These are phyloP conservation scores for Neonectria neomacrospora DNA, from an alignment of 2,329 filamentous ascomycete genomes.

Conservation along the genomic window DNA sequence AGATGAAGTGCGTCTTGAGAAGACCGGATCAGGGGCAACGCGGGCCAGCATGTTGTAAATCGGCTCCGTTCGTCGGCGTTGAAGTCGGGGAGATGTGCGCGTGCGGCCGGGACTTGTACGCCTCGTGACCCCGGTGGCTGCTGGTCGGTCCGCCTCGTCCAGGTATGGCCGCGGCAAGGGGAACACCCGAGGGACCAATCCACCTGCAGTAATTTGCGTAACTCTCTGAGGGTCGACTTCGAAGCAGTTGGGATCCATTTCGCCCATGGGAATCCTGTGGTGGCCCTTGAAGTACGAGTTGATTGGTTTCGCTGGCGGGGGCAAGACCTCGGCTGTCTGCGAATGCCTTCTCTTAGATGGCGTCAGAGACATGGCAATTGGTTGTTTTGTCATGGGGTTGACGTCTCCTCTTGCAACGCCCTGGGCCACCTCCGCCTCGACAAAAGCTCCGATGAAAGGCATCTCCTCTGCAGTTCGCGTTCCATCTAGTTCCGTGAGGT, in stretches of 20 bases:
- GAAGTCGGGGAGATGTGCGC: slow-evolving; percentile 53
- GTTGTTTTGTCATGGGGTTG: slow-evolving; percentile 88
- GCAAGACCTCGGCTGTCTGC: slow-evolving; percentile 43
- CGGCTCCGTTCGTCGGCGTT: slow-evolving; percentile 65
- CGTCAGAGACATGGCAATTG: slow-evolving; percentile 57
- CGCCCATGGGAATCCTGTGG: slow-evolving; percentile 66
- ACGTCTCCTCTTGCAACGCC: slow-evolving; percentile 84
- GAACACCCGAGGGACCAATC: slow-evolving; percentile 65
- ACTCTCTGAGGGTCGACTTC: slow-evolving; percentile 61
- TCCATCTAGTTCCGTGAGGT: slow-evolving; percentile 74
- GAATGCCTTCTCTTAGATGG: slow-evolving; percentile 57
- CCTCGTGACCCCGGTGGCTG: slow-evolving; percentile 23
- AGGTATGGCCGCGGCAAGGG: slow-evolving; percentile 69
- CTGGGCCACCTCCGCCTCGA: slow-evolving; percentile 75
- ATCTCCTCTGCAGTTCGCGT: slow-evolving; percentile 75
- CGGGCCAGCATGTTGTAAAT: slow-evolving; percentile 56
- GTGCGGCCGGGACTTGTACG: slow-evolving; percentile 33
- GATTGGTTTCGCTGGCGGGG: slow-evolving; percentile 60
- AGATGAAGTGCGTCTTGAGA: slow-evolving; percentile 31
- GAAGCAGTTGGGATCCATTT: slow-evolving; percentile 72
- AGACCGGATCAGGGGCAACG: slow-evolving; percentile 37
- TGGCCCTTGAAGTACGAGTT: slow-evolving; percentile 64
- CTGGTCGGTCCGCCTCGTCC: slow-evolving; percentile 48
- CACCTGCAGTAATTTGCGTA: slow-evolving; percentile 61
- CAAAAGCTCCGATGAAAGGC: slow-evolving; percentile 81